Evolutionary conservation across 345 rosid species (phyloP).

Genomic region (Balakata baccata): DNA sequence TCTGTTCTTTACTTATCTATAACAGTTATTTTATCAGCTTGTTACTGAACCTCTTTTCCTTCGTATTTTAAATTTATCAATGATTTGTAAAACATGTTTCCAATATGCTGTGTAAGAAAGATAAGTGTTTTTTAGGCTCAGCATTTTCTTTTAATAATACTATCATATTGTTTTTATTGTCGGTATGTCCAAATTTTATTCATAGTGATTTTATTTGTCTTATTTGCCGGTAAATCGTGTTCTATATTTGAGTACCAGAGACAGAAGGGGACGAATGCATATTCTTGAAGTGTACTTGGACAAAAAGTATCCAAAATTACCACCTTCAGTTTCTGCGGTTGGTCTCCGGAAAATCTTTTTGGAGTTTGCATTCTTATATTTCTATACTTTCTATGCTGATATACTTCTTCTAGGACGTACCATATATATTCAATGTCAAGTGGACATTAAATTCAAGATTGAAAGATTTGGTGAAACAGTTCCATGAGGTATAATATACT

Average conservation of each 20-base stretch:
- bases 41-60: not conserved
- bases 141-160: not conserved
- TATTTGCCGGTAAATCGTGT: constrained; percentile 2
- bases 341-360: constrained; percentile 26
- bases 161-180: not conserved
- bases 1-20: not conserved
- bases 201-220: constrained; percentile 3
- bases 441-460: constrained; percentile 60
- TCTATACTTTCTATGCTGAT: constrained; percentile 10
- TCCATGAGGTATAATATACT: constrained; percentile 42
- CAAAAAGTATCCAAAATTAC: constrained; percentile 49
- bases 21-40: no score
- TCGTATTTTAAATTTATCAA: no score
- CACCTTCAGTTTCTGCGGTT: constrained; percentile 73
- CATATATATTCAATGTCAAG: constrained; percentile 49
- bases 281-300: constrained; percentile 54
- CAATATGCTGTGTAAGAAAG: not conserved
- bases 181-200: not conserved
- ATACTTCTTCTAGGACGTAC: constrained; percentile 53
- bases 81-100: no score
- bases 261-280: constrained; percentile 54
- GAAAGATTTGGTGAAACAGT: constrained; percentile 60
- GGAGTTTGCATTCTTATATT: not conserved
- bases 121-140: not conserved
- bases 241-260: constrained; percentile 40